Conservation (phyloP, 805 yeast species). For the Saccharomyces cerevisiae region DNA sequence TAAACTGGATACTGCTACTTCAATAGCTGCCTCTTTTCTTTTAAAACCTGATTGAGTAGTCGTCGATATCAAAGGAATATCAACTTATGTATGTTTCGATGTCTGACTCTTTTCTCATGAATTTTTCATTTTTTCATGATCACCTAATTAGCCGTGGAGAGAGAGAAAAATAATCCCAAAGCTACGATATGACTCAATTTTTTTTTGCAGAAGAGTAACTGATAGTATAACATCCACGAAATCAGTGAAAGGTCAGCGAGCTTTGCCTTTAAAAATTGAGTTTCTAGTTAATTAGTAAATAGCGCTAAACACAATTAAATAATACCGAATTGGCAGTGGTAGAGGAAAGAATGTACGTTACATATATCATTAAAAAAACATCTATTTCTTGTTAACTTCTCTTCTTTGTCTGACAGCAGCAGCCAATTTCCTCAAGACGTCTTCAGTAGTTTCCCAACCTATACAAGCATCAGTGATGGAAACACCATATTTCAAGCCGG, state of each 20-base stretch:
- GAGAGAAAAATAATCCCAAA: neutral
- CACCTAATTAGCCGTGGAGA: neutral
- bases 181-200: neutral
- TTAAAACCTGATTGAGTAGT: neutral
- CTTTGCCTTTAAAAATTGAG: neutral
- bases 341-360: neutral
- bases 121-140: neutral
- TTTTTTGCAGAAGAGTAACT: neutral
- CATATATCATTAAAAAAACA: neutral
- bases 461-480: conserved; percentile 97
- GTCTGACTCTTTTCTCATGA: neutral
- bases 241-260: neutral
- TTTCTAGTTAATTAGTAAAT: neutral
- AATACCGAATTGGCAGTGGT: neutral
- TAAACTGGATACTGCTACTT: neutral
- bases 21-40: neutral
- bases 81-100: neutral
- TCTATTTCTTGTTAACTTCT: conserved; percentile 29
- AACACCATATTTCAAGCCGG: conserved; percentile 79
- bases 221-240: neutral
- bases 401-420: conserved; percentile 81
- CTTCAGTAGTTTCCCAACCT: conserved; percentile 79
- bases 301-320: neutral
- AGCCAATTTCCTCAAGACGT: conserved; percentile 70
- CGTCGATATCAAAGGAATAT: neutral